phyloP scores from a whole-genome alignment of 805 yeast species.

The Yamadazyma sp. region DNA sequence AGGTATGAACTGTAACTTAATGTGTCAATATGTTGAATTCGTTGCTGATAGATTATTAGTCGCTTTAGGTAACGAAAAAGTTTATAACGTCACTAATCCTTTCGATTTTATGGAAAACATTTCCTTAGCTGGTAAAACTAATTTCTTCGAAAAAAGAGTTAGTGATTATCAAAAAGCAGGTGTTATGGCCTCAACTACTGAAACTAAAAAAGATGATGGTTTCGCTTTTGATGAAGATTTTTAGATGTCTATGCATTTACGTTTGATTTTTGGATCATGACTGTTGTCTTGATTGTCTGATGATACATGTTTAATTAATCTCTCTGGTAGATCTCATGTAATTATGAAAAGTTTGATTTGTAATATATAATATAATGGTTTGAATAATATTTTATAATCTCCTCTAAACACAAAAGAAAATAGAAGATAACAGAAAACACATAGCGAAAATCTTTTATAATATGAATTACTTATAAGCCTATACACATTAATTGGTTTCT shows the following conservation, averaged over 20 bases:
- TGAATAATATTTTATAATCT: no score
- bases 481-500: slow-evolving; percentile 37
- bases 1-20: slow-evolving; percentile 91
- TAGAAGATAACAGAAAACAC: no score
- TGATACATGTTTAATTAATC: background rate
- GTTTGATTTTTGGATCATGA: background rate
- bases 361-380: background rate
- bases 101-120: slow-evolving; percentile 99
- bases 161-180: slow-evolving; percentile 99
- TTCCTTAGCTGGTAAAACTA: slow-evolving; percentile 97
- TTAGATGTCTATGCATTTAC: no score
- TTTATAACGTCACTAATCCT: slow-evolving; percentile 86
- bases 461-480: no score
- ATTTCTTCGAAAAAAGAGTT: slow-evolving; percentile 98
- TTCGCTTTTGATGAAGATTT: slow-evolving; percentile 94
- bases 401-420: slow-evolving; percentile 16
- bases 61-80: slow-evolving; percentile 87
- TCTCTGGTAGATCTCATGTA: slow-evolving; percentile 2
- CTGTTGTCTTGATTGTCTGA: background rate
- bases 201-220: slow-evolving; percentile 47
- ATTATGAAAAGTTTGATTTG: slow-evolving; percentile 5
- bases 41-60: slow-evolving; percentile 94
- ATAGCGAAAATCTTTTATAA: no score
- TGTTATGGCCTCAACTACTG: slow-evolving; percentile 76
- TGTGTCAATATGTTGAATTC: slow-evolving; percentile 98